Conservation (phyloP, 202 grass and related monocot genomes). For the Musa balbisiana region DNA sequence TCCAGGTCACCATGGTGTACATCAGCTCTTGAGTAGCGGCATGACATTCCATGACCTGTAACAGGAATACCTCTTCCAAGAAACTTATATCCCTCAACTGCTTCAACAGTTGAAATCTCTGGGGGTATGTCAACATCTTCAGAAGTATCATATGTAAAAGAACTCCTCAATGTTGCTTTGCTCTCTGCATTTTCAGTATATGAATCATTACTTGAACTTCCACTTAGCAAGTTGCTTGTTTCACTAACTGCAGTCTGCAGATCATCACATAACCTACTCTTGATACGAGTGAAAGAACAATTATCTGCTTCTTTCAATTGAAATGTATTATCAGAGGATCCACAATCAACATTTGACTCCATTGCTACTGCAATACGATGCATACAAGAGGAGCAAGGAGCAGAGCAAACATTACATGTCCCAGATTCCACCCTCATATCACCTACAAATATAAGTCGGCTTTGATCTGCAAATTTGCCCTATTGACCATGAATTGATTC, state of each 20-base stretch:
- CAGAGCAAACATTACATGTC: constrained; percentile 81
- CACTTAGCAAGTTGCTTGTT: constrained; percentile 40
- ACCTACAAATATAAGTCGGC: constrained; percentile 32
- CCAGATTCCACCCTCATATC: constrained; percentile 63
- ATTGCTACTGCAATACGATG: constrained; percentile 39
- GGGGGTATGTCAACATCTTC: constrained; percentile 59
- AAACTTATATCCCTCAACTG: neutral
- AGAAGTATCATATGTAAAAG: constrained; percentile 39
- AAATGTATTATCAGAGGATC: constrained; percentile 48
- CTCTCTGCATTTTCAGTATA: constrained; percentile 60
- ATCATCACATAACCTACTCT: constrained; percentile 36
- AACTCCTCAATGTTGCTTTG: constrained; percentile 37
- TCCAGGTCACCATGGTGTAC: constrained; percentile 28
- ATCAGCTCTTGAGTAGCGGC: neutral
- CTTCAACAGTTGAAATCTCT: constrained; percentile 20
- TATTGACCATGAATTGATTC: constrained; percentile 10
- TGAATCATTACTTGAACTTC: constrained; percentile 59
- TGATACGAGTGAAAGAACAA: constrained; percentile 32
- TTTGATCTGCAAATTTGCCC: constrained; percentile 38
- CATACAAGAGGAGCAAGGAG: constrained; percentile 89
- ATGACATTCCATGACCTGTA: constrained; percentile 3
- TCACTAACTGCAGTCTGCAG: constrained; percentile 25
- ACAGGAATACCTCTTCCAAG: neutral
- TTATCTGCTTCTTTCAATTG: constrained; percentile 50
- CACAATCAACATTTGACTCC: constrained; percentile 45